These are phyloP conservation scores for Quambalaria eucalypti DNA, from an alignment of 1,284 basidiomycete genomes.

Conservation along the genomic window DNA sequence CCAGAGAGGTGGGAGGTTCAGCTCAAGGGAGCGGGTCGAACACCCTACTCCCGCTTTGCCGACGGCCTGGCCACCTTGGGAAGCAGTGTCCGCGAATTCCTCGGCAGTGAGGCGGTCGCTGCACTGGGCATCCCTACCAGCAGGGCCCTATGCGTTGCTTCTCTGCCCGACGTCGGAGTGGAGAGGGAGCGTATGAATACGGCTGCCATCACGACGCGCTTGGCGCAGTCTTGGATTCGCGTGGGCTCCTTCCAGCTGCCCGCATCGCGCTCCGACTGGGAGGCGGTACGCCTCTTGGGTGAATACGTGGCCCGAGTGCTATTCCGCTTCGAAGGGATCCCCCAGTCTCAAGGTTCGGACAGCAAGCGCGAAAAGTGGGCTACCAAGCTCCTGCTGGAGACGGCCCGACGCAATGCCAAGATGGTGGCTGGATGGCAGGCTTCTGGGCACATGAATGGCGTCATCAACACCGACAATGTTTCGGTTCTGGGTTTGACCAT, in stretches of 20 bases:
- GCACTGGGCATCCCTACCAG: constrained; percentile 81
- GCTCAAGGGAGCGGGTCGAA: constrained; percentile 85
- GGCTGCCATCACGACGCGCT: constrained; percentile 70
- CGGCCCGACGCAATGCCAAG: constrained; percentile 68
- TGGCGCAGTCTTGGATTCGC: constrained; percentile 82
- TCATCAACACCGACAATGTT: constrained; percentile 80
- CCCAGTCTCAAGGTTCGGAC: constrained; percentile 9
- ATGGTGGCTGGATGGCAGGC: constrained; percentile 89
- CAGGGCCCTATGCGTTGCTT: constrained; percentile 71
- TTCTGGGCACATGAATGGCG: constrained; percentile 51
- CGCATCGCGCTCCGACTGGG: constrained; percentile 54
- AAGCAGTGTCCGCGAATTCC: constrained; percentile 79
- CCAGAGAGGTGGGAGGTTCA: constrained; percentile 61
- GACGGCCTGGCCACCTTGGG: constrained; percentile 88
- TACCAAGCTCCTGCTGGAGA: constrained; percentile 24
- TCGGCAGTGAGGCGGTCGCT: constrained; percentile 62
- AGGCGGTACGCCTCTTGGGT: constrained; percentile 56
- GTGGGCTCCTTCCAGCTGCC: constrained; percentile 85
- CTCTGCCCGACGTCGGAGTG: constrained; percentile 67
- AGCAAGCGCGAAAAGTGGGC: constrained; percentile 20
- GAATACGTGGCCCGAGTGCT: constrained; percentile 62
- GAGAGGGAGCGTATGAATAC: constrained; percentile 68
- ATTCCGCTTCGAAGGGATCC: constrained; percentile 25
- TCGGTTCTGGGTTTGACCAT: constrained; percentile 82
- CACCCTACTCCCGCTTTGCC: constrained; percentile 80